These are phyloP conservation scores for Malassezia japonica DNA, from an alignment of 1,284 basidiomycete species.

Conservation along the genomic window DNA sequence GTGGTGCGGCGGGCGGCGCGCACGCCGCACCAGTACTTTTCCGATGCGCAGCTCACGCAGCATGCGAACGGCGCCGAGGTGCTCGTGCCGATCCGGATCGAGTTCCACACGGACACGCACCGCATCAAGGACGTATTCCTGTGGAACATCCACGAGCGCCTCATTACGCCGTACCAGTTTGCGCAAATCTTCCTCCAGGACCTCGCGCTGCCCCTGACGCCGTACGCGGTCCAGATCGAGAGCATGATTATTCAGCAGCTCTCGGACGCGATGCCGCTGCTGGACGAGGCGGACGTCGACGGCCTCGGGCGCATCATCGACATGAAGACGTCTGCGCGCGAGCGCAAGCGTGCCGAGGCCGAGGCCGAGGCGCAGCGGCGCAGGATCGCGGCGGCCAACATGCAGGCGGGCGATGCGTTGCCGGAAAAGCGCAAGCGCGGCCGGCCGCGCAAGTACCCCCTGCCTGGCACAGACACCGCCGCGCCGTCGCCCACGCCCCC, in stretches of 20 bases:
- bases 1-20: constrained; percentile 56
- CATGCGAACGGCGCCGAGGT: constrained; percentile 53
- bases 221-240: constrained; percentile 68
- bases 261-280: constrained; percentile 66
- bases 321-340: constrained; percentile 9
- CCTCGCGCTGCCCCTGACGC: constrained; percentile 62
- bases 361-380: constrained; percentile 8
- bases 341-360: constrained; percentile 13
- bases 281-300: constrained; percentile 10
- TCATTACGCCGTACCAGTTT: constrained; percentile 73
- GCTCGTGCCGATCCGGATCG: constrained; percentile 82
- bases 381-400: not conserved
- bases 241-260: constrained; percentile 80
- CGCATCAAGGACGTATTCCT: constrained; percentile 87
- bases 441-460: constrained; percentile 16
- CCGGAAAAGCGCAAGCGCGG: constrained; percentile 9
- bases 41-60: constrained; percentile 31
- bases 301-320: constrained; percentile 10
- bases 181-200: constrained; percentile 78
- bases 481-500: not conserved
- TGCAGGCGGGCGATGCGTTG: not conserved
- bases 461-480: not conserved
- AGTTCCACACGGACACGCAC: constrained; percentile 83
- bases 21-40: constrained; percentile 64
- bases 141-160: constrained; percentile 75